Evolutionary conservation across 257 asterid species (phyloP).

Genomic region (Scutellaria barbata): DNA sequence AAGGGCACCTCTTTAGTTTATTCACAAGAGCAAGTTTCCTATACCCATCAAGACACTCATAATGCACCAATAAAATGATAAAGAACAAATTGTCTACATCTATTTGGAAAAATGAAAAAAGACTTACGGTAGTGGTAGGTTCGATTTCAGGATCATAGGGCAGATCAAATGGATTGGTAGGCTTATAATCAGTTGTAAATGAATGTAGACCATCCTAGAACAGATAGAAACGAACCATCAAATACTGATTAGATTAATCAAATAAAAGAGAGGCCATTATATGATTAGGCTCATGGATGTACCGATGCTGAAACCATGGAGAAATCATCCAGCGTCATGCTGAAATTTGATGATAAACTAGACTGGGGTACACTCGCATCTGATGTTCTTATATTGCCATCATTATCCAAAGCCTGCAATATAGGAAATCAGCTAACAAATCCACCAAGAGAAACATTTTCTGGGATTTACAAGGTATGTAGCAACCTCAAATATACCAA

Average conservation of each 20-base stretch:
- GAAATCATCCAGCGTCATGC: conserved; percentile 42
- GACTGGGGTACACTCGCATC: conserved; percentile 45
- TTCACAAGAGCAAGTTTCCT: not conserved
- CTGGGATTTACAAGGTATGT: conserved; percentile 32
- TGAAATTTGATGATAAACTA: conserved; percentile 44
- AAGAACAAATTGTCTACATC: conserved; percentile 4
- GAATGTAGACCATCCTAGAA: conserved; percentile 59
- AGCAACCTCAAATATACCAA: conserved; percentile 55
- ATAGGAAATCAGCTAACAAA: conserved; percentile 35
- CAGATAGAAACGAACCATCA: conserved; percentile 27
- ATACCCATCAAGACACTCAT: not conserved
- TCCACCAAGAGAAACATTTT: conserved; percentile 32
- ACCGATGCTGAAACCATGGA: conserved; percentile 50
- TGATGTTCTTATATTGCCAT: conserved; percentile 40
- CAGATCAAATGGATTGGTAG: conserved; percentile 84
- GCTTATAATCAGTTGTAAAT: conserved; percentile 48
- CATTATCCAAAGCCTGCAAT: conserved; percentile 47
- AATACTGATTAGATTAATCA: not conserved
- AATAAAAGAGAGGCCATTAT: not conserved
- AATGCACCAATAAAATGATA: not conserved
- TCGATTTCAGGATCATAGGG: conserved; percentile 64
- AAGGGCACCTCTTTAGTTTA: not conserved
- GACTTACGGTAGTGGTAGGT: conserved; percentile 59
- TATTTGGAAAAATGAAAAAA: conserved; percentile 13
- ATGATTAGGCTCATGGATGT: conserved; percentile 33